A percentile compares a stretch with the other conserved stretches of the same genome.
Conservation (phyloP, 306 rosid genomes). For the Luffa acutangula region DNA sequence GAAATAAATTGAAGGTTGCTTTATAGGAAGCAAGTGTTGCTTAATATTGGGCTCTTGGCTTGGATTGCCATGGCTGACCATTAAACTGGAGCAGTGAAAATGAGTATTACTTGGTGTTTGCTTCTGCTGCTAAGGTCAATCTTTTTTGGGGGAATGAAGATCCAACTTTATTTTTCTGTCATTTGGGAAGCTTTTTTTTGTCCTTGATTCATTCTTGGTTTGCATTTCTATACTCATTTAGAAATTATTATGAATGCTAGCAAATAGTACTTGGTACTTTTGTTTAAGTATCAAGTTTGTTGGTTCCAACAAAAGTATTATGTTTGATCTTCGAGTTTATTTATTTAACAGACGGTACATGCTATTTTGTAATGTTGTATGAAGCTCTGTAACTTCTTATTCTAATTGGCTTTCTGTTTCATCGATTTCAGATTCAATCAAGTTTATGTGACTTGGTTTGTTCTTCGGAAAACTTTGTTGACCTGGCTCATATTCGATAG, state of each 20-base stretch:
- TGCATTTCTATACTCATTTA: background rate
- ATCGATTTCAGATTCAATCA: constrained; percentile 30
- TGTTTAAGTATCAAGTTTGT: background rate
- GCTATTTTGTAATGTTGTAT: constrained; percentile 8
- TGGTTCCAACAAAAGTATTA: background rate
- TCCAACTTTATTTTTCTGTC: background rate
- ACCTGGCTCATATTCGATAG: constrained; percentile 14
- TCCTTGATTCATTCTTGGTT: background rate
- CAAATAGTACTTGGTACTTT: background rate
- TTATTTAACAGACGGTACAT: background rate
- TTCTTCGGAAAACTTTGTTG: constrained; percentile 12
- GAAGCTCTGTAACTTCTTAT: background rate
- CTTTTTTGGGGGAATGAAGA: background rate
- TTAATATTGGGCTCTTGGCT: background rate
- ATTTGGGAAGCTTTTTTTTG: background rate
- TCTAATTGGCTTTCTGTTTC: constrained; percentile 17
- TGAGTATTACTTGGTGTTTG: background rate
- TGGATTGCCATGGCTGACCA: background rate
- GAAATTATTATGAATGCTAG: background rate
- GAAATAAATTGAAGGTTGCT: background rate
- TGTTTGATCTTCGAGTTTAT: background rate
- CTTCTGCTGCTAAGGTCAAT: background rate
- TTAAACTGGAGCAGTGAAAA: background rate
- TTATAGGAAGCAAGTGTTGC: background rate
- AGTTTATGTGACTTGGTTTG: constrained; percentile 13